Percentiles rank a stretch among this genome's conserved stretches.
Conservation (phyloP, 306 rosid genomes). For the Castanea mollissima region DNA sequence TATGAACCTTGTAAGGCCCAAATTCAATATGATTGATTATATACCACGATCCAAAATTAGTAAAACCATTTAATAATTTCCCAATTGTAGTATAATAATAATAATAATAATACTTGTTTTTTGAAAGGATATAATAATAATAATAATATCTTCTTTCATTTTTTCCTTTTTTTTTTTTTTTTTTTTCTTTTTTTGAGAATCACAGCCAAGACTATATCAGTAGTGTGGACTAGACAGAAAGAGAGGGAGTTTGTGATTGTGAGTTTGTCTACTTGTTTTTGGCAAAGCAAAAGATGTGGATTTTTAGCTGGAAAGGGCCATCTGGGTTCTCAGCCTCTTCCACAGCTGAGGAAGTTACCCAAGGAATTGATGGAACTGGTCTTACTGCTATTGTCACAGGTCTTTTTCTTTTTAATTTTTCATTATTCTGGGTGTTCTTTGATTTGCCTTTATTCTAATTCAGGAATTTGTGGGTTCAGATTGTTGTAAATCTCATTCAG, state of each 20-base stretch:
- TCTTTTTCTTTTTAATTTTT: not conserved
- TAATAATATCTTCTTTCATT: too few relatives aligned
- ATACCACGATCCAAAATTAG: too few relatives aligned
- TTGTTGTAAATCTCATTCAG: not conserved
- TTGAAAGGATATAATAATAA: too few relatives aligned
- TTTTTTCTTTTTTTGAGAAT: too few relatives aligned
- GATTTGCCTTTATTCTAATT: not conserved
- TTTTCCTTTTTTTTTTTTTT: too few relatives aligned
- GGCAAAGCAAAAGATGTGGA: constrained; percentile 35
- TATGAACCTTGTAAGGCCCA: too few relatives aligned
- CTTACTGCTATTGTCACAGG: constrained; percentile 60
- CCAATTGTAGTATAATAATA: too few relatives aligned
- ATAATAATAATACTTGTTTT: too few relatives aligned
- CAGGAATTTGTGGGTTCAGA: not conserved
- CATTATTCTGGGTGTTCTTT: not conserved
- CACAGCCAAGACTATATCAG: too few relatives aligned
- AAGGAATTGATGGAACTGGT: constrained; percentile 49
- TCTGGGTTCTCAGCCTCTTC: constrained; percentile 56
- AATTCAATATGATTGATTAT: too few relatives aligned
- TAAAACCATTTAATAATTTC: too few relatives aligned
- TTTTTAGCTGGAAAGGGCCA: constrained; percentile 51
- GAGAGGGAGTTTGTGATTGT: not conserved
- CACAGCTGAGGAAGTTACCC: constrained; percentile 51
- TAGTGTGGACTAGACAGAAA: not conserved
- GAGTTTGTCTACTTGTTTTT: not conserved